phyloP scores from a whole-genome alignment of 2,329 filamentous ascomycete genomes.

The Calonectria leucothoes region DNA sequence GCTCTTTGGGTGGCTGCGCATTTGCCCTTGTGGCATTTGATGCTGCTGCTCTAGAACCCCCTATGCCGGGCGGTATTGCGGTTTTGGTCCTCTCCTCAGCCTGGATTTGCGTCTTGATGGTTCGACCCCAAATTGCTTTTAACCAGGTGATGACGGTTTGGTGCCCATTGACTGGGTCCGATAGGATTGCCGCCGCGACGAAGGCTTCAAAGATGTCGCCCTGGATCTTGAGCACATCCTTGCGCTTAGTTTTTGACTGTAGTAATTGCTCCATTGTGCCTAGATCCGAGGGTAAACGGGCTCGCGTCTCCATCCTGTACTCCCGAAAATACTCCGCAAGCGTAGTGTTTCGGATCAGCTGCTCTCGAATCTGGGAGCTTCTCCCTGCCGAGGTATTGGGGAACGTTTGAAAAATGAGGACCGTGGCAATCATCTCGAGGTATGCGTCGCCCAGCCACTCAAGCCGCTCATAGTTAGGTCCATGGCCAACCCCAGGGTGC shows the following conservation, averaged over 20 bases:
- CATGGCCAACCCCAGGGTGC: slow-evolving; percentile 63
- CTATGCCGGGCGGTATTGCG: not conserved
- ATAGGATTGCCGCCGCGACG: slow-evolving; percentile 80
- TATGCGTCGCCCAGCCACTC: slow-evolving; percentile 93
- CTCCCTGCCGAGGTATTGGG: slow-evolving; percentile 73
- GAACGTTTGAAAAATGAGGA: slow-evolving; percentile 81
- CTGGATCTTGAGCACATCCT: slow-evolving; percentile 76
- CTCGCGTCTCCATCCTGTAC: slow-evolving; percentile 77
- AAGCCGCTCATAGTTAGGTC: slow-evolving; percentile 77
- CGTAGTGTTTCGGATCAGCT: slow-evolving; percentile 83
- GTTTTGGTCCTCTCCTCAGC: slow-evolving; percentile 49
- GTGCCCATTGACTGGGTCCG: slow-evolving; percentile 73
- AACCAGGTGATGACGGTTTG: slow-evolving; percentile 76
- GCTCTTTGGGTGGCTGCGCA: slow-evolving; percentile 43
- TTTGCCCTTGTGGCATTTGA: not conserved
- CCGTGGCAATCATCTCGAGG: slow-evolving; percentile 80
- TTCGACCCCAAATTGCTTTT: slow-evolving; percentile 77
- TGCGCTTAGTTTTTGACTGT: slow-evolving; percentile 52
- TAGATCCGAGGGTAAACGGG: slow-evolving; percentile 65
- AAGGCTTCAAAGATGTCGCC: slow-evolving; percentile 95
- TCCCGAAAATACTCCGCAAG: slow-evolving; percentile 75
- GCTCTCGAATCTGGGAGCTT: slow-evolving; percentile 81
- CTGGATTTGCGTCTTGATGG: slow-evolving; percentile 66
- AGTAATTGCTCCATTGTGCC: slow-evolving; percentile 40
- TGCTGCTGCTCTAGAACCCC: not conserved